phyloP scores from a whole-genome alignment of 331 rosid species.

The Acacia concinna region DNA sequence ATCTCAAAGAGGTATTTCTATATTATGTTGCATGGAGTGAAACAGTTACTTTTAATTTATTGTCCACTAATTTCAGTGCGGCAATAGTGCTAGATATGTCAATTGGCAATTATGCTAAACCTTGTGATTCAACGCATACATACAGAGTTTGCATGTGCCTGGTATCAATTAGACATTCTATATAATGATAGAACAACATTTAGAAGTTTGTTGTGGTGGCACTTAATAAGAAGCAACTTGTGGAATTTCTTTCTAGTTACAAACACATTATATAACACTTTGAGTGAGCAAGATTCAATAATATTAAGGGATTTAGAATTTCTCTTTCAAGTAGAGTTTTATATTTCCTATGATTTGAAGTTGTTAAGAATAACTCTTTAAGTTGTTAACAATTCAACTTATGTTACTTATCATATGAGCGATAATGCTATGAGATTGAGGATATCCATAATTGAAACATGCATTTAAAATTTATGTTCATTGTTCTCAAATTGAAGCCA shows the following conservation, averaged over 20 bases:
- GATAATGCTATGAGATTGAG: neutral
- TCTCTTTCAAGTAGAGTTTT: neutral
- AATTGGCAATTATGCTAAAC: slow-evolving; percentile 4
- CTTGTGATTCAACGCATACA: neutral
- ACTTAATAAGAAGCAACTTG: neutral
- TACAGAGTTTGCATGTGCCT: neutral
- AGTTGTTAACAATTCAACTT: neutral
- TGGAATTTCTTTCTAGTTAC: neutral
- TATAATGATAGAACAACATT: neutral
- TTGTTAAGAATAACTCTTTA: slow-evolving; percentile 7
- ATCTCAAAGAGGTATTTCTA: slow-evolving; percentile 80
- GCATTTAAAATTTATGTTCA: neutral
- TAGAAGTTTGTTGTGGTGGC: neutral
- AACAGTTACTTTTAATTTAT: slow-evolving; percentile 3
- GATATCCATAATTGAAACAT: neutral
- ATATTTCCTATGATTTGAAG: neutral
- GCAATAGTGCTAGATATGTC: neutral
- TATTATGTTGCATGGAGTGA: slow-evolving; percentile 1
- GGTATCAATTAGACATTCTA: neutral
- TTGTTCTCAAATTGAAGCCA: slow-evolving; percentile 15
- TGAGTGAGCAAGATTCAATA: neutral
- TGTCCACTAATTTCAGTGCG: neutral
- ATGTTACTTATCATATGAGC: neutral
- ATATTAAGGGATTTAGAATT: neutral
- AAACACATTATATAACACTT: neutral